Percentiles rank a stretch among this genome's conserved stretches.
Conservation (phyloP, 495 filamentous ascomycete species). For the Penicillium robsamsonii region DNA sequence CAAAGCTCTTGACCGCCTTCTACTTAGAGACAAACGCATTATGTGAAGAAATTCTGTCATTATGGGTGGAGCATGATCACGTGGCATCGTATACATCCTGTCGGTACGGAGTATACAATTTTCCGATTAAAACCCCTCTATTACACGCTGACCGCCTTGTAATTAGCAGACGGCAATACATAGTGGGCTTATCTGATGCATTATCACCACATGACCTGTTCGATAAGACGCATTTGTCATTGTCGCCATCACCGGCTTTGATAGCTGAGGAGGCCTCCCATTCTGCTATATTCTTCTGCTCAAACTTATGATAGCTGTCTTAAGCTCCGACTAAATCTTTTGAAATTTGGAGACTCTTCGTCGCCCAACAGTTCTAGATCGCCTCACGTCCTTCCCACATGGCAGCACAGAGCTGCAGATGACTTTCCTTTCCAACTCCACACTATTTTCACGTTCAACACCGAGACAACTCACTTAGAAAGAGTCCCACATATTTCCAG, state of each 20-base stretch:
- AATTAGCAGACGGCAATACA: background rate
- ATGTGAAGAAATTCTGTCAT: background rate
- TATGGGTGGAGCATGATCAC: no score
- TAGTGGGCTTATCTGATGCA: background rate
- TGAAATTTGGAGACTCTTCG: background rate
- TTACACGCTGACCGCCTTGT: background rate
- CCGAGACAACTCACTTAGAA: background rate
- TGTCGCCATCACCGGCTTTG: background rate
- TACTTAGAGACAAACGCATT: background rate
- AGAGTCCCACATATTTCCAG: background rate
- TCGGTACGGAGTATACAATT: no score
- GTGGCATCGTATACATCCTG: no score
- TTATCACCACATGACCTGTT: background rate
- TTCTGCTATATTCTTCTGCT: background rate
- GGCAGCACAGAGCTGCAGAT: background rate
- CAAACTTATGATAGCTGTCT: background rate
- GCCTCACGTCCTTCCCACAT: background rate
- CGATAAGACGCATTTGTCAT: background rate
- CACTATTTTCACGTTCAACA: background rate
- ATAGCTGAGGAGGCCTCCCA: background rate
- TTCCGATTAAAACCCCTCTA: background rate
- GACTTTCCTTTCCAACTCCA: background rate
- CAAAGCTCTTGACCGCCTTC: slow-evolving; percentile 24
- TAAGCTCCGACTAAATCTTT: background rate
- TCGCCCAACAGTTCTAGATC: background rate